Percentiles rank a stretch among this genome's conserved stretches.
phyloP scores from a whole-genome alignment of 331 rosid genomes.

The Rosa hybrid region DNA sequence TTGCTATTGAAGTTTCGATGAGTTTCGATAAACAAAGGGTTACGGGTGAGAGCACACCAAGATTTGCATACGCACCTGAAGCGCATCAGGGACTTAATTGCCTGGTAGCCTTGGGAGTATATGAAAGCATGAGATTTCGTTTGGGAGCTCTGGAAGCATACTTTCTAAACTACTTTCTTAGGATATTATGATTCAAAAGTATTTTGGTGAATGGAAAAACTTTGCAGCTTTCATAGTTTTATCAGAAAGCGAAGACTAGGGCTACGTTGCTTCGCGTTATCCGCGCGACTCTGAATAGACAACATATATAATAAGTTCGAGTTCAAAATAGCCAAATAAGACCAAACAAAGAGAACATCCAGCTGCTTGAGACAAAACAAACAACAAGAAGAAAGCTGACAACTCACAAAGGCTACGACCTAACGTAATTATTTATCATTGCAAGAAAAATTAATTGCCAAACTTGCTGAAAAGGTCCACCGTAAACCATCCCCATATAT shows the following conservation, averaged over 20 bases:
- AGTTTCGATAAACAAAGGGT: neutral
- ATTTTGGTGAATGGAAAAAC: neutral
- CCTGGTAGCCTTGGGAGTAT: slow-evolving; percentile 19
- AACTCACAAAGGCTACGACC: too few relatives aligned
- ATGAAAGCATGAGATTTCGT: neutral
- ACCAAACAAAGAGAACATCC: neutral
- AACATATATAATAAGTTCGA: neutral
- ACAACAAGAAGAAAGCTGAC: too few relatives aligned
- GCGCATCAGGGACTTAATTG: slow-evolving; percentile 9
- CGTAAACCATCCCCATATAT: neutral
- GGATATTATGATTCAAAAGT: neutral
- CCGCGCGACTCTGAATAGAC: neutral
- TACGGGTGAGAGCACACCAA: slow-evolving; percentile 12
- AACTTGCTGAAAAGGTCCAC: too few relatives aligned
- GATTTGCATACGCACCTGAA: slow-evolving; percentile 23
- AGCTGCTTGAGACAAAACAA: neutral
- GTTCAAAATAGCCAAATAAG: neutral
- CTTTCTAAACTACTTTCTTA: neutral
- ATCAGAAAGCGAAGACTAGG: neutral
- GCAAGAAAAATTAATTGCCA: too few relatives aligned
- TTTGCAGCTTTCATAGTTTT: neutral
- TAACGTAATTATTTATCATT: too few relatives aligned
- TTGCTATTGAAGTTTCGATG: neutral
- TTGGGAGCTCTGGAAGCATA: neutral
- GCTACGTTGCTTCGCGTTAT: neutral